phyloP scores from a whole-genome alignment of 1,139 yeast species.

The Scheffersomyces illinoinensis region DNA sequence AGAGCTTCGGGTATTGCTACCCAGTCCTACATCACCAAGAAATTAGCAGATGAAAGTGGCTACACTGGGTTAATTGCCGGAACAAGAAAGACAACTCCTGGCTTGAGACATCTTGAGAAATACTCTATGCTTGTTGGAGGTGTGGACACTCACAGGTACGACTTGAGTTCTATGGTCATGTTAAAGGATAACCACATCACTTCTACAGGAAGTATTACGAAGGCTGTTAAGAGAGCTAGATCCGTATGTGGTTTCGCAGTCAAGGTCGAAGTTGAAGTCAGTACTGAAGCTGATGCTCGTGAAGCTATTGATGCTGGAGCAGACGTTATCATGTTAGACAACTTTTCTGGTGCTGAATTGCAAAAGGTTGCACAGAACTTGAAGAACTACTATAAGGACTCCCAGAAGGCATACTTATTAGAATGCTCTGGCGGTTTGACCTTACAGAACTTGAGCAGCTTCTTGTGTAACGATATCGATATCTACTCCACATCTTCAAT shows the following conservation, averaged over 20 bases:
- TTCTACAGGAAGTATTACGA: slow-evolving; percentile 88
- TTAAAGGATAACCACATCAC: slow-evolving; percentile 91
- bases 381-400: slow-evolving; percentile 56
- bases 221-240: slow-evolving; percentile 77
- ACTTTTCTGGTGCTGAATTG: slow-evolving; percentile 70
- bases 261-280: slow-evolving; percentile 92
- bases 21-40: slow-evolving; percentile 58
- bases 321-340: slow-evolving; percentile 93
- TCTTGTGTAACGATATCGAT: slow-evolving; percentile 78
- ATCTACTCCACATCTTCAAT: slow-evolving; percentile 91
- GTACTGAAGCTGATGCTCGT: slow-evolving; percentile 76
- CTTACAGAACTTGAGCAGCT: slow-evolving; percentile 61
- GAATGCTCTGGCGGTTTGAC: slow-evolving; percentile 95
- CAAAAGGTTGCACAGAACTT: slow-evolving; percentile 64
- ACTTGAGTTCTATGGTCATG: slow-evolving; percentile 93
- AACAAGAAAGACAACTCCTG: slow-evolving; percentile 98
- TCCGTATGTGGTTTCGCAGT: slow-evolving; percentile 84
- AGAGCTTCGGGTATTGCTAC: slow-evolving; percentile 93
- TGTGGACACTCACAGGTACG: slow-evolving; percentile 89
- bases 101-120: slow-evolving; percentile 82
- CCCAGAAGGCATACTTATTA: slow-evolving; percentile 54
- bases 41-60: slow-evolving; percentile 68
- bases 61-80: slow-evolving; percentile 89
- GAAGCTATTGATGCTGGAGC: slow-evolving; percentile 97
- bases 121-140: slow-evolving; percentile 97